phyloP scores from a whole-genome alignment of 768 basidiomycete species.

The Leccinum subtestaceum region DNA sequence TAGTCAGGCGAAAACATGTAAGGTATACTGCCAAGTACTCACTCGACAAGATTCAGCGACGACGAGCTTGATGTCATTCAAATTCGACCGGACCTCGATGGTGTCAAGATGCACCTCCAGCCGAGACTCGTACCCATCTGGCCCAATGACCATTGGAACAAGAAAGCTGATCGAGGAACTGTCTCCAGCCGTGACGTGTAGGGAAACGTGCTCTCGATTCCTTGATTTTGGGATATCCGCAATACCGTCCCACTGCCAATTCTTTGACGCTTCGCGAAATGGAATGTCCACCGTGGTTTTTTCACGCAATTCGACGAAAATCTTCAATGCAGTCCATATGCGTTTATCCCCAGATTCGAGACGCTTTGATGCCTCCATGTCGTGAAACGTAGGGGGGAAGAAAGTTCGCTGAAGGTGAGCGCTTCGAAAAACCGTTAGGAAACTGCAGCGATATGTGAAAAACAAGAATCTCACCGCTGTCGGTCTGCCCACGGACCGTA shows the following conservation, averaged over 20 bases:
- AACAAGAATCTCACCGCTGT: slow-evolving; percentile 56
- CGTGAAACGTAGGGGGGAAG: slow-evolving; percentile 77
- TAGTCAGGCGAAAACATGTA: slow-evolving; percentile 3
- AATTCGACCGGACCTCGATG: slow-evolving; percentile 73
- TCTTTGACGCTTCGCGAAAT: slow-evolving; percentile 91
- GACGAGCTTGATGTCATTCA: slow-evolving; percentile 83
- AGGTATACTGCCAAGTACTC: slow-evolving; percentile 18
- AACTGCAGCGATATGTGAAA: not conserved
- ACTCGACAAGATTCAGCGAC: slow-evolving; percentile 79
- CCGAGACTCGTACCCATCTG: slow-evolving; percentile 72
- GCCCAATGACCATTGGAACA: slow-evolving; percentile 74
- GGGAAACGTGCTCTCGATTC: slow-evolving; percentile 63
- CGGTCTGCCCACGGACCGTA: slow-evolving; percentile 98
- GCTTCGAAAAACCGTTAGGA: slow-evolving; percentile 35
- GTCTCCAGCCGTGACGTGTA: slow-evolving; percentile 74
- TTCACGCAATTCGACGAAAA: slow-evolving; percentile 79
- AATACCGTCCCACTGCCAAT: slow-evolving; percentile 90
- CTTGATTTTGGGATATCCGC: slow-evolving; percentile 47
- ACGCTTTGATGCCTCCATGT: slow-evolving; percentile 50
- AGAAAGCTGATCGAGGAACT: slow-evolving; percentile 84
- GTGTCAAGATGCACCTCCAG: slow-evolving; percentile 83
- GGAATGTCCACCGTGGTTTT: slow-evolving; percentile 81
- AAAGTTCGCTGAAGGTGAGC: slow-evolving; percentile 76
- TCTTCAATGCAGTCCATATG: slow-evolving; percentile 75
- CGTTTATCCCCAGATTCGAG: slow-evolving; percentile 78